Evolutionary conservation across 2,329 filamentous ascomycete species (phyloP), one percentile per base, ranked within the genome.

Genomic region (Aspergillus sp.): DNA sequence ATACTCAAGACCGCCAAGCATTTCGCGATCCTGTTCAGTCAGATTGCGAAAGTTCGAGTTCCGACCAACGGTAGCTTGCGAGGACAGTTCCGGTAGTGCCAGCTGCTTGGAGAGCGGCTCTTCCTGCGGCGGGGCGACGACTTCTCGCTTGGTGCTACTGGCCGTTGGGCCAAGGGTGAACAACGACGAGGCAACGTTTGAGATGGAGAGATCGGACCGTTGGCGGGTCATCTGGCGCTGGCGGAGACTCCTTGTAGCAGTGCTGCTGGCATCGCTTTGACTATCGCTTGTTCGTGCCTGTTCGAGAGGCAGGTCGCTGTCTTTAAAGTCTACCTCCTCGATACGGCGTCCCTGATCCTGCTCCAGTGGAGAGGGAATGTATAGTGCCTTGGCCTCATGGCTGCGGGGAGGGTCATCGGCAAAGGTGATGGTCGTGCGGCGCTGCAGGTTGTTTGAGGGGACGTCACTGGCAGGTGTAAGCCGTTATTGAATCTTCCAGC

Each of bases 1-100:
- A 43, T 83, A 83, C 63, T 83, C 81, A 36, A 82, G 78, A 0
- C 81, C 81, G 1, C 81, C 81, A 0, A 83, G 68, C n/a, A 72
- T 68, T 55, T 81, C 77, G 5, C 75, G 67, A 44, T 79, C 77
- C 17, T 73, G 61, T 0, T 68, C 66, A 0, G 74, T 74, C 48
- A 82, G 43, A 49, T 81, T 77, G 30, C 74, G 59, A 32, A 83
- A 82, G 24, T 74, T 66, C 0, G 78, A 80, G 57, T 82, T 82
- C 2, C 78, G 70, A 0, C 79, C 78, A 5, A 82, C 60, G 0
- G 77, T 79, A 3, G 74, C 75, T 36, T 76, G 71, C 17, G 73
- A 70, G 4, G 78, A 81, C 1, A 81, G 67, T 22, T 71, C 66
- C 0, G 78, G 76, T 48, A 77, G 67, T 48, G 75, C 61, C 3